A percentile compares a stretch with the other conserved stretches of the same genome.
Evolutionary conservation across 495 filamentous ascomycete species (phyloP).

Genomic region (Aspergillus heteromorphus): DNA sequence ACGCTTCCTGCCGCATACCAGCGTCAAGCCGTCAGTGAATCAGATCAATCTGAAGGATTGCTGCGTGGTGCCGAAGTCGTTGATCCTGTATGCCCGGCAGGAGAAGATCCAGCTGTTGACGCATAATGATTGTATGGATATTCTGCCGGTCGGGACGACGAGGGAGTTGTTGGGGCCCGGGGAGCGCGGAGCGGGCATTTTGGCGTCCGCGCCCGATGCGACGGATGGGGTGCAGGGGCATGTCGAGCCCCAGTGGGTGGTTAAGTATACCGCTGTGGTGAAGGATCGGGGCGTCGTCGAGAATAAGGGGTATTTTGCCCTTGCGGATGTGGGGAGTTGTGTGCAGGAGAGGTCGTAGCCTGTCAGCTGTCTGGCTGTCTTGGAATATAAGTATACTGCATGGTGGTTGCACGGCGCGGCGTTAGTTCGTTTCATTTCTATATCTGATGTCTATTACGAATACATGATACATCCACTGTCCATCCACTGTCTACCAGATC

Average conservation of each 20-base stretch:
- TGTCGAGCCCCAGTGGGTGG: conserved; percentile 84
- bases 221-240: conserved; percentile 59
- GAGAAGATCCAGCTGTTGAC: conserved; percentile 83
- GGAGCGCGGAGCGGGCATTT: conserved; percentile 59
- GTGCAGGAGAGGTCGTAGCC: conserved; percentile 24
- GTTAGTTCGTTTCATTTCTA: conserved; percentile 14
- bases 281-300: conserved; percentile 94
- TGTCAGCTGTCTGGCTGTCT: no score
- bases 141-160: conserved; percentile 78
- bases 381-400: no score
- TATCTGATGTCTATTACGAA: conserved; percentile 16
- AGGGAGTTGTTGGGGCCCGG: conserved; percentile 71
- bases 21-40: conserved; percentile 74
- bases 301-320: conserved; percentile 95
- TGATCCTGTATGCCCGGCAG: conserved; percentile 79
- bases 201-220: conserved; percentile 47
- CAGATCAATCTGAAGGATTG: conserved; percentile 98
- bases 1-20: conserved; percentile 58
- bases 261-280: conserved; percentile 98
- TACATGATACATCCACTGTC: conserved; percentile 3
- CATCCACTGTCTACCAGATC: not conserved
- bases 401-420: conserved; percentile 29
- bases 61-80: conserved; percentile 86
- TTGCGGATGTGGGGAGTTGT: conserved; percentile 59
- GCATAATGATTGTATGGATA: conserved; percentile 90